These are phyloP conservation scores for Phytophthora megakarya DNA, from an alignment of 352 stramenopile species.

Conservation along the genomic window DNA sequence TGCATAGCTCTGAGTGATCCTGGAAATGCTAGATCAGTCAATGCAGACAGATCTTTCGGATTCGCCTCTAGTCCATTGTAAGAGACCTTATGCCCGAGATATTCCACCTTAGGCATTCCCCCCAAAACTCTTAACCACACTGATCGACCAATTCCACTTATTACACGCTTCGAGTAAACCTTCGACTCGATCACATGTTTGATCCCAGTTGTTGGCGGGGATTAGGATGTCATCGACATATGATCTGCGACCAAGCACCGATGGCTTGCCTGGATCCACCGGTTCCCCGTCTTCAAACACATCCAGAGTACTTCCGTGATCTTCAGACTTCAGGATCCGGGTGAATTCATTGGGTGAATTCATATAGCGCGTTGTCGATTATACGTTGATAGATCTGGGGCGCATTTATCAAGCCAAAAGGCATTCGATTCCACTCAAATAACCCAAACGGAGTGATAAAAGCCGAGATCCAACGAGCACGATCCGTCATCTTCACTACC, in stretches of 20 bases:
- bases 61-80: slow-evolving; percentile 6
- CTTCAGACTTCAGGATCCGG: too few species aligned
- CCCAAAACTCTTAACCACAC: slow-evolving; percentile 24
- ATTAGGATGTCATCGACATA: too few species aligned
- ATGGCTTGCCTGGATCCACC: too few species aligned
- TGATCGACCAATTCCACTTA: slow-evolving; percentile 20
- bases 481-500: neutral
- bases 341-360: too few species aligned
- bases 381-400: too few species aligned
- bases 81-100: slow-evolving; percentile 21
- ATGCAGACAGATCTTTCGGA: slow-evolving; percentile 19
- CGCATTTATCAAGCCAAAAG: too few species aligned
- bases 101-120: slow-evolving; percentile 14
- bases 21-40: neutral
- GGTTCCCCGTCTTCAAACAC: too few species aligned
- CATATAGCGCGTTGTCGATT: too few species aligned
- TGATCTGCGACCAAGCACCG: too few species aligned
- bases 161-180: slow-evolving; percentile 15
- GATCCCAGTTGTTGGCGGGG: slow-evolving; percentile 8
- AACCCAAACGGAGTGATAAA: neutral
- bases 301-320: too few species aligned
- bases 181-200: slow-evolving; percentile 11
- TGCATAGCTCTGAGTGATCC: too few species aligned
- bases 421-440: too few species aligned
- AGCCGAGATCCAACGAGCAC: neutral